Percentiles rank a stretch among this genome's conserved stretches.
phyloP scores from a whole-genome alignment of 331 rosid species.

The Malus hybrid region DNA sequence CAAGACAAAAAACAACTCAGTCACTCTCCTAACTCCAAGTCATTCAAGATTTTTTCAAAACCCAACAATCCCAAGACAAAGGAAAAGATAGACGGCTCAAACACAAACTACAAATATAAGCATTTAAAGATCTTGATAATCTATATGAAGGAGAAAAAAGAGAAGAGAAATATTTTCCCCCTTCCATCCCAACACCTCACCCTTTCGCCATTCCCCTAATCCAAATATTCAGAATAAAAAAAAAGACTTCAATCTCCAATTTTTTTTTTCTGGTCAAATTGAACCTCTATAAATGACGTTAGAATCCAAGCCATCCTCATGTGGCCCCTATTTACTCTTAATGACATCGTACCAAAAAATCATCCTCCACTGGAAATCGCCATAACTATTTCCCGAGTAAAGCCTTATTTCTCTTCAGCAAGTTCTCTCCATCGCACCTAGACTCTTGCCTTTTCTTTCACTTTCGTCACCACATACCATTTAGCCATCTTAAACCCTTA shows the following conservation, averaged over 20 bases:
- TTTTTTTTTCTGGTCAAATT: neutral
- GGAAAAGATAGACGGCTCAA: neutral
- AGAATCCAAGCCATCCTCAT: neutral
- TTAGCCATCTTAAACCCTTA: neutral
- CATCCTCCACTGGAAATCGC: neutral
- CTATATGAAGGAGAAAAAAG: neutral
- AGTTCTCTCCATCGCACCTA: neutral
- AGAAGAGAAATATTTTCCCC: neutral
- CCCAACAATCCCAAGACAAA: neutral
- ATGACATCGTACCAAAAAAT: neutral
- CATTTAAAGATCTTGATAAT: neutral
- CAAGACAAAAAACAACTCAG: neutral
- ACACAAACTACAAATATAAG: neutral
- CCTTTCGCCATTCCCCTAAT: neutral
- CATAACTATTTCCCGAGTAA: neutral
- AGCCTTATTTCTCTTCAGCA: neutral
- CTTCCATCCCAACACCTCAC: neutral
- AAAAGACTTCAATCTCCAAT: neutral
- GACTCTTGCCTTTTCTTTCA: neutral
- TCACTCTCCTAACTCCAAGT: neutral
- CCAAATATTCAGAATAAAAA: neutral
- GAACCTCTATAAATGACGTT: neutral
- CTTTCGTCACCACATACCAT: neutral
- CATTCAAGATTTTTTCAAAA: neutral
- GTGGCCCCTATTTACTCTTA: neutral